Evolutionary conservation across 805 yeast genomes (phyloP).

Genomic region (Metschnikowia gelsemii): DNA sequence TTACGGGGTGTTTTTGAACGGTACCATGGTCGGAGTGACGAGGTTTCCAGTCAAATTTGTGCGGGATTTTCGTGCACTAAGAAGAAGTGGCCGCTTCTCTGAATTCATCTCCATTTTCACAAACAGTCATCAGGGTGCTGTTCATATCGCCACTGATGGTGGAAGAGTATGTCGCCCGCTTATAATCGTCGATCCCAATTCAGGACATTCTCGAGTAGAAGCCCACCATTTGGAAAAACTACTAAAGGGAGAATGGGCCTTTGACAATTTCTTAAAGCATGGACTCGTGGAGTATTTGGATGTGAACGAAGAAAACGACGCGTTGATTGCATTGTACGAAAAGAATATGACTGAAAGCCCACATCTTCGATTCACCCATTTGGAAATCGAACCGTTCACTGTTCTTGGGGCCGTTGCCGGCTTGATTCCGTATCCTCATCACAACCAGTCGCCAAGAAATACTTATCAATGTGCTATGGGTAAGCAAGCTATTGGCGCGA

Average conservation of each 20-base stretch:
- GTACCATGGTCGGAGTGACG: constrained; percentile 90
- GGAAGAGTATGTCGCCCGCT: constrained; percentile 97
- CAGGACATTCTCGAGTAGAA: constrained; percentile 56
- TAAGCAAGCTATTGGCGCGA: constrained; percentile 99
- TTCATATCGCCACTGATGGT: constrained; percentile 98
- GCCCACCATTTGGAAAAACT: constrained; percentile 67
- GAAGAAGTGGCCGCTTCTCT: constrained; percentile 83
- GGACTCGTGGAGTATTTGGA: constrained; percentile 95
- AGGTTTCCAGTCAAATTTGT: constrained; percentile 86
- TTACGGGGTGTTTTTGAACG: constrained; percentile 85
- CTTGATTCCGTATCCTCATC: constrained; percentile 88
- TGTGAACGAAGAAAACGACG: constrained; percentile 96
- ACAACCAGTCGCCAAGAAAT: constrained; percentile 89
- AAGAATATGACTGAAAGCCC: constrained; percentile 46
- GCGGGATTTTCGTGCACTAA: constrained; percentile 66
- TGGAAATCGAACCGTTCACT: constrained; percentile 95
- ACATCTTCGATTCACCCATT: constrained; percentile 63
- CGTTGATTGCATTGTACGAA: constrained; percentile 88
- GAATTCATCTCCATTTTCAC: constrained; percentile 90
- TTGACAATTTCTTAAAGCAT: constrained; percentile 81
- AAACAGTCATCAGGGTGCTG: constrained; percentile 86
- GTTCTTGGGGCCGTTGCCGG: constrained; percentile 93
- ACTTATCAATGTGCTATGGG: constrained; percentile 97
- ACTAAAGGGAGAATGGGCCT: constrained; percentile 69
- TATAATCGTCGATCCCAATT: constrained; percentile 76